Base-by-base conservation (phyloP, 495 filamentous ascomycete genomes). In the Penicillium pancosmium region DNA sequence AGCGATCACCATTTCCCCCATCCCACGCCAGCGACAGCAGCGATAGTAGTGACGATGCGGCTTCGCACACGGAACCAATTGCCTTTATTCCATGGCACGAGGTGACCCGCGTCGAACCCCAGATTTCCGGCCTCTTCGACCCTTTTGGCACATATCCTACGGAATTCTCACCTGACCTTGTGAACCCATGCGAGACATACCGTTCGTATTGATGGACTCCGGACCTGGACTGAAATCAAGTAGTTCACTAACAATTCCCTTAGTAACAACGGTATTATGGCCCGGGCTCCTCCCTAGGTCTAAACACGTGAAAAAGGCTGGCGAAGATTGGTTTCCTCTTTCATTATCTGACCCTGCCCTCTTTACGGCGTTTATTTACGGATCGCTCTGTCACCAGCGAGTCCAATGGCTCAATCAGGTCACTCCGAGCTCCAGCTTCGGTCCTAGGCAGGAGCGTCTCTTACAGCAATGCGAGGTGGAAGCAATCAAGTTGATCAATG, bases 361-460 rank as follows among this genome's bases (percentile, higher is more conserved):
- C 19, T 75, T 74, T 31, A 74, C 67, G 13, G 71, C 76, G 0
- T 75, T 77, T 52, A 57, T 76, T 33, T 76, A 70, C 53, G 73
- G 70, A n/a, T 66, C 73, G 0, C 57, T 79, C 11, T 77, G 73
- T 25, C 76, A 79, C 38, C 71, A 74, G 52, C 69, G 71, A 19
- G 71, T 75, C 1, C 73, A 73, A 44, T 76, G 68, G 65, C 36
- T 72, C 18, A 75, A 74, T 33, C 50, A 59, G 5, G 68, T 63
- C 66, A 60, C 68, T 12, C 62, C 70, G 0, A 51, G 47, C 3
- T 43, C 57, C 21, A 46, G 31, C 0, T 78, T 72, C 25, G 59
- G 63, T 0, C 63, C 62, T 0, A 67, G 52, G 15, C 65, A 79
- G 12, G 62, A 68, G 43, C 68, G 64, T 3, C 50, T 69, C 2